phyloP scores from a whole-genome alignment of 2,329 filamentous ascomycete species.

The Fusarium tjaetaba region DNA sequence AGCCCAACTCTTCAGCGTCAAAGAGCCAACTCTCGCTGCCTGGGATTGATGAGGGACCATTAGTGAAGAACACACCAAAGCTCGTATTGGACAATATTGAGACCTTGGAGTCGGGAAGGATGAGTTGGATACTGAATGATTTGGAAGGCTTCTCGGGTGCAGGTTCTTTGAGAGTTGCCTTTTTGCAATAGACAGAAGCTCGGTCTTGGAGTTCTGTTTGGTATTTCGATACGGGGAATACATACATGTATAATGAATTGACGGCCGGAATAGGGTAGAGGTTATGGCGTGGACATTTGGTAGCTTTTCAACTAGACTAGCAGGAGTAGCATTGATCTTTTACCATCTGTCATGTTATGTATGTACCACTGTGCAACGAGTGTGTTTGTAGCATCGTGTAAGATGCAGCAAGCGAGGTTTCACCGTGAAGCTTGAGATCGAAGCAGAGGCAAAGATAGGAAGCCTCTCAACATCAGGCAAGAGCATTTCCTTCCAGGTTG shows the following conservation, averaged over 20 bases:
- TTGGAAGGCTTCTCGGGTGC: constrained; percentile 40
- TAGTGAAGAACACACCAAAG: neutral
- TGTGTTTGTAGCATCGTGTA: neutral
- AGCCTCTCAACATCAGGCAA: neutral
- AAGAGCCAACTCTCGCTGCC: constrained; percentile 32
- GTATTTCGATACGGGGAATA: neutral
- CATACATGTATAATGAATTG: neutral
- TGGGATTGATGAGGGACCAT: neutral
- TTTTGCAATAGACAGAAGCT: neutral
- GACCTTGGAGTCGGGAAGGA: constrained; percentile 27
- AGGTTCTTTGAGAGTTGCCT: constrained; percentile 16
- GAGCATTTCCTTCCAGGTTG: neutral
- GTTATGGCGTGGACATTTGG: neutral
- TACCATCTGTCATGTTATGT: neutral
- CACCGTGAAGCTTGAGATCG: neutral
- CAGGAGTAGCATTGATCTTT: neutral
- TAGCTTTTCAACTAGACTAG: neutral
- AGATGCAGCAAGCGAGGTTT: neutral
- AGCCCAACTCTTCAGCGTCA: neutral
- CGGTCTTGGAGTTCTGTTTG: neutral
- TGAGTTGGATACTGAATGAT: constrained; percentile 38
- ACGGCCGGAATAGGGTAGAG: neutral
- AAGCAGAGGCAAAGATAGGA: neutral
- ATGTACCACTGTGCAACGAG: neutral
- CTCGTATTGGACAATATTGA: constrained; percentile 7